A percentile compares a stretch with the other conserved stretches of the same genome.
Evolutionary conservation across 2,329 filamentous ascomycete genomes (phyloP).

Genomic region (Botrytis elliptica): DNA sequence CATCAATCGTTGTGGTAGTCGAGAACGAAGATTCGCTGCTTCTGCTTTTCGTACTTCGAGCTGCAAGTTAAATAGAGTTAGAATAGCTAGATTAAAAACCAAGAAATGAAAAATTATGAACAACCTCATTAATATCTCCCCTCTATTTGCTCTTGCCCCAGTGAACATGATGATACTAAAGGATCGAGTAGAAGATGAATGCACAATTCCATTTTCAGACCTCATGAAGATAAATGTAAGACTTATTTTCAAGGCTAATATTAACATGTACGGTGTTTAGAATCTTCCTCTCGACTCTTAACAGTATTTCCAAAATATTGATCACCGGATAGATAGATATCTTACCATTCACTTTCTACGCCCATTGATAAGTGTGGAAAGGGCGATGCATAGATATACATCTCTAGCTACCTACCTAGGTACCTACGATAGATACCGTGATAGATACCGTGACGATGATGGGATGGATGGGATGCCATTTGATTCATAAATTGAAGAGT

Average conservation of each 20-base stretch:
- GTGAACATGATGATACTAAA: not conserved
- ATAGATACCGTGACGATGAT: not conserved
- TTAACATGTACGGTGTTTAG: not conserved
- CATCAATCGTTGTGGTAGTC: not conserved
- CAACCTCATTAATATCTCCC: not conserved
- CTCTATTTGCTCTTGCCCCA: not conserved
- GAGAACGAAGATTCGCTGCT: not conserved
- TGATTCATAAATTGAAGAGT: too few species aligned
- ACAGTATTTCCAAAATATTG: not conserved
- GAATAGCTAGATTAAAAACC: not conserved
- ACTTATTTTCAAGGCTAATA: not conserved
- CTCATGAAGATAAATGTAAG: not conserved
- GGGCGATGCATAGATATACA: not conserved
- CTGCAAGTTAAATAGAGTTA: not conserved
- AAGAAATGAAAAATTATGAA: not conserved
- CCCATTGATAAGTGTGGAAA: rapidly evolving
- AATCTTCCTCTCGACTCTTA: not conserved
- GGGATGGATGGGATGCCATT: too few species aligned
- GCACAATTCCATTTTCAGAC: not conserved
- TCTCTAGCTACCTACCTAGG: not conserved
- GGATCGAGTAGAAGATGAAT: not conserved
- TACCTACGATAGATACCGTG: not conserved
- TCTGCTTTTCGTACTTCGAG: not conserved
- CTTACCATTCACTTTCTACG: not conserved
- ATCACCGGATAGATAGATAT: not conserved